phyloP scores from a whole-genome alignment of 2,329 filamentous ascomycete genomes.

The Ceratocystis papillata region DNA sequence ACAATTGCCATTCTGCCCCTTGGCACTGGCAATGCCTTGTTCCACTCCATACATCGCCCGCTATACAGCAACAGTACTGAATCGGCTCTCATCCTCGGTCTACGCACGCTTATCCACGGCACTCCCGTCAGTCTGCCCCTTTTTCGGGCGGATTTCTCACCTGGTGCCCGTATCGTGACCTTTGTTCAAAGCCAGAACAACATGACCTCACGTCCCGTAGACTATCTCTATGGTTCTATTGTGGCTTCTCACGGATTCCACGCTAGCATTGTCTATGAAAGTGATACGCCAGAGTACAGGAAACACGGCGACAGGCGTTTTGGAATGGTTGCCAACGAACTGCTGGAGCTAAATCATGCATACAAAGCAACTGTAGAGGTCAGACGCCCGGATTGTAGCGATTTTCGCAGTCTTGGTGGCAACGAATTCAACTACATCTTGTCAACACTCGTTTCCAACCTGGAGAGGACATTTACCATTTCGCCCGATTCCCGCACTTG shows the following conservation, averaged over 20 bases:
- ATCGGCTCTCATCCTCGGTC: slow-evolving; percentile 39
- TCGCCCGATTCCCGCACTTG: slow-evolving; percentile 61
- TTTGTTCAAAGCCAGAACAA: slow-evolving; percentile 23
- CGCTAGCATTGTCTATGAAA: slow-evolving; percentile 78
- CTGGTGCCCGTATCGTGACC: slow-evolving; percentile 43
- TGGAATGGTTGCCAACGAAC: slow-evolving; percentile 67
- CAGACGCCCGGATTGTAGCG: slow-evolving; percentile 25
- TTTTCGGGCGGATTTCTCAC: slow-evolving; percentile 52
- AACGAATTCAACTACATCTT: slow-evolving; percentile 63
- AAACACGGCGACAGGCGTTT: slow-evolving; percentile 68
- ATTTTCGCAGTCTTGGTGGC: slow-evolving; percentile 25
- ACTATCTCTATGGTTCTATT: slow-evolving; percentile 58
- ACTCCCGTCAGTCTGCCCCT: slow-evolving; percentile 45
- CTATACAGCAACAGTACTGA: slow-evolving; percentile 36
- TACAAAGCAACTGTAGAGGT: slow-evolving; percentile 40
- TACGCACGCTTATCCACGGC: slow-evolving; percentile 52
- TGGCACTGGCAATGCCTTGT: slow-evolving; percentile 55
- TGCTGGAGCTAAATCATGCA: slow-evolving; percentile 47
- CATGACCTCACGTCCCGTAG: slow-evolving; percentile 27
- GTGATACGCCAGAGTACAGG: slow-evolving; percentile 72
- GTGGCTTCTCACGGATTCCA: slow-evolving; percentile 88
- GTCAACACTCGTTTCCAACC: slow-evolving; percentile 62
- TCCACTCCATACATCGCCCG: slow-evolving; percentile 51
- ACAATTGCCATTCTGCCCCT: slow-evolving; percentile 47
- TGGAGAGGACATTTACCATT: slow-evolving; percentile 73